phyloP scores from a whole-genome alignment of 2,329 filamentous ascomycete genomes.

The Huntiella moniliformis region DNA sequence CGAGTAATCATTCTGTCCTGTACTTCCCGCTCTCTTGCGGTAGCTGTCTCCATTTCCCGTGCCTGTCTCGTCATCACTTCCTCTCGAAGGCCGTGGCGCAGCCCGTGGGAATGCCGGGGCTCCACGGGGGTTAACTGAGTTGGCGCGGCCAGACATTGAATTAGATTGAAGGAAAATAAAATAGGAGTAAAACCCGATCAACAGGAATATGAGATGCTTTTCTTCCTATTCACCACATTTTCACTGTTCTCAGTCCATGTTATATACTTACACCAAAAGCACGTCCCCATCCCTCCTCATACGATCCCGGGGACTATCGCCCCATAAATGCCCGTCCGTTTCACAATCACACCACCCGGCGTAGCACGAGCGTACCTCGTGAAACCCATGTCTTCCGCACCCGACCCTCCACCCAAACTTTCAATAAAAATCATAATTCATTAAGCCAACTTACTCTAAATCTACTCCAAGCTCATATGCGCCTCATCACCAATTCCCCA shows the following conservation, averaged over 20 bases:
- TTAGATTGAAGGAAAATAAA: neutral
- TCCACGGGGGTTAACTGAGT: conserved; percentile 7
- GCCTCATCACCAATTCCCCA: conserved; percentile 76
- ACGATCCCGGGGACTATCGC: neutral
- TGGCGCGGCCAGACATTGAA: conserved; percentile 1
- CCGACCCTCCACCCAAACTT: neutral
- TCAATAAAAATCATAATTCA: neutral
- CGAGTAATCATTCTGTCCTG: neutral
- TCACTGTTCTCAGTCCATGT: neutral
- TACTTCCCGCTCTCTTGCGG: too few relatives aligned
- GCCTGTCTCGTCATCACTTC: neutral
- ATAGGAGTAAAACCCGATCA: neutral
- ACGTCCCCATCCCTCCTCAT: neutral
- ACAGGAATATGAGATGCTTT: neutral
- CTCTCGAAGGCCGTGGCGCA: neutral
- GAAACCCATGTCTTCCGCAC: too few relatives aligned
- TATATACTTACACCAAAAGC: neutral
- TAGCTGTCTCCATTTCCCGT: neutral
- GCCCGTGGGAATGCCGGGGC: conserved; percentile 4
- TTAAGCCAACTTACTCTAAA: conserved; percentile 20
- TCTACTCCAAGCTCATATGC: conserved; percentile 59
- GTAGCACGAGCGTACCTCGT: too few relatives aligned
- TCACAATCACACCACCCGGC: too few relatives aligned
- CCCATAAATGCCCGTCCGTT: neutral
- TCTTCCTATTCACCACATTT: neutral